Base-by-base conservation (phyloP, 1,284 basidiomycete species). In the Ceratobasidium sp. region DNA sequence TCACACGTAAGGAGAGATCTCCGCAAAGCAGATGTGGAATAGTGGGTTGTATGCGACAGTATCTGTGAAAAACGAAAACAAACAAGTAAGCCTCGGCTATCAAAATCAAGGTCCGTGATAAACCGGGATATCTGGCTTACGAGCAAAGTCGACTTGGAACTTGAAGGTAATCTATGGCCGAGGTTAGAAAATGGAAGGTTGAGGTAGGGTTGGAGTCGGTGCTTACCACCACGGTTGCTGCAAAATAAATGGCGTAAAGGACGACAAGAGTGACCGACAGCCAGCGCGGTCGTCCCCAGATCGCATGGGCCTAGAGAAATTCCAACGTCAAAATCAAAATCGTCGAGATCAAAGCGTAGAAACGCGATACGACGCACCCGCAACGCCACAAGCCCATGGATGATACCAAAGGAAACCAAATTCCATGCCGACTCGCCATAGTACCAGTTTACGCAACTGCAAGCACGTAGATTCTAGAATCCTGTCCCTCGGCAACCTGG, bases 211-310 rank as follows among this genome's bases (percentile, higher is more conserved):
- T 16, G 39, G 34, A 14, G 6, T 13, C 4, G 16, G 11, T 19
- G 13, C 65, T 56, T 27, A 68, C 65, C 37, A 39, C 51, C 43
- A 51, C 51, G 6, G 65, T 68, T 29, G 49, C 14, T 7, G 43
- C 43, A 43, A 68, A 56, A 43, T 68, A 68, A 24, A 56, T 9
- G 13, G 41, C 31, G 29, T 22, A 68, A 34, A 68, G 51, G 22
- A 43, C 14, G 27, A 22, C 31, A n/a, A 68, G 65, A 9, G 34
- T 39, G 51, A 68, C 39, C 8, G 49, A 31, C 4, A 68, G 34
- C 65, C 65, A 68, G 34, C 65, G 65, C 6, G 65, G 65, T n/a
- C 65, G 48, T 19, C 65, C 65, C 65, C 65, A 68, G n/a, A 68
- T 68, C 14, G 65, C 65, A 34, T 49, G 65, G 22, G 56, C 65